These are phyloP conservation scores for Aspergillus sp. DNA, from an alignment of 2,329 filamentous ascomycete genomes.

Conservation along the genomic window DNA sequence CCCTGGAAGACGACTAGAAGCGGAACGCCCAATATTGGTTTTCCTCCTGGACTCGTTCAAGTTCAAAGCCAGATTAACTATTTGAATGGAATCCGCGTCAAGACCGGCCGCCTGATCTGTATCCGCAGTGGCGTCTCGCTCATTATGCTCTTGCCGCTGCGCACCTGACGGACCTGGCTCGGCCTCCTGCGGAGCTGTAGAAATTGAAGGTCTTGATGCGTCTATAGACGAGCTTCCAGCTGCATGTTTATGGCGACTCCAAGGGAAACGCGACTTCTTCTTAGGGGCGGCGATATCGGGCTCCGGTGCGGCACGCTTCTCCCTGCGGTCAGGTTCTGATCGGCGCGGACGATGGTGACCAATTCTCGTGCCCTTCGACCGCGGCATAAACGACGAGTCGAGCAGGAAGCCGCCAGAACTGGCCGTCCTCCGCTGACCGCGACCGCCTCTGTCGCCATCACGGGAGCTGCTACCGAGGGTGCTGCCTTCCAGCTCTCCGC, in stretches of 20 bases:
- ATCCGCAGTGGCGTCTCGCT: conserved; percentile 5
- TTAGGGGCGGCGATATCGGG: conserved; percentile 16
- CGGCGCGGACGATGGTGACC: conserved; percentile 15
- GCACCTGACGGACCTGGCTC: too few relatives aligned
- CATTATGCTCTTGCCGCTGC: too few relatives aligned
- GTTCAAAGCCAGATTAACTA: conserved; percentile 85
- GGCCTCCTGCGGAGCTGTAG: not conserved
- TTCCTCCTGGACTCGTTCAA: conserved; percentile 67
- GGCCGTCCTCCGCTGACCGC: conserved; percentile 16
- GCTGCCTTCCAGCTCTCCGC: conserved; percentile 28
- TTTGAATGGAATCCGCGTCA: conserved; percentile 73
- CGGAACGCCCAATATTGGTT: conserved; percentile 47
- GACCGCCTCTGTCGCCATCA: conserved; percentile 20
- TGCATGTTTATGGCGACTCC: conserved; percentile 23
- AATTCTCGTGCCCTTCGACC: conserved; percentile 17
- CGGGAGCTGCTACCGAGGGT: conserved; percentile 28
- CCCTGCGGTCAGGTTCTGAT: conserved; percentile 23
- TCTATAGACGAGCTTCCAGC: conserved; percentile 22
- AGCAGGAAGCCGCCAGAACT: conserved; percentile 39
- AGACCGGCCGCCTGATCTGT: conserved; percentile 29
- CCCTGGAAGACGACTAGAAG: conserved; percentile 40
- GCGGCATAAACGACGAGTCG: conserved; percentile 29
- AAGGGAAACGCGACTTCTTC: conserved; percentile 26
- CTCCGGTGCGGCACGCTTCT: conserved; percentile 34
- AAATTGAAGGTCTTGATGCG: conserved; percentile 4